phyloP scores from a whole-genome alignment of 2,329 filamentous ascomycete species.

The Xylaria sp. region DNA sequence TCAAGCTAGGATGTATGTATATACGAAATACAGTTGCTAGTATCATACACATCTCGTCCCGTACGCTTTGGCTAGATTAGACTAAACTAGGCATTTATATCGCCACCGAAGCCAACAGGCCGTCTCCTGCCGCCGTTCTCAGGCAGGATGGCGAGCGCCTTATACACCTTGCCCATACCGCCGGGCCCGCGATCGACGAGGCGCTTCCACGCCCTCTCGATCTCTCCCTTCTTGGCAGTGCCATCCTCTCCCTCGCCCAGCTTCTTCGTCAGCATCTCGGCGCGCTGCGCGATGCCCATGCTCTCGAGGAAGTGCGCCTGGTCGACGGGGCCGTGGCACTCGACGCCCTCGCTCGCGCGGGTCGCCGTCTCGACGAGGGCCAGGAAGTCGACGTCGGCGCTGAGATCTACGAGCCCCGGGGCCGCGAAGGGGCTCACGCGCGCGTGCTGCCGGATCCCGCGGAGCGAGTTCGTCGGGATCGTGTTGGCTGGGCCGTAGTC shows the following conservation, averaged over 20 bases:
- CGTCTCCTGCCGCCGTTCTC: conserved; percentile 78
- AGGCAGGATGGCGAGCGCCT: conserved; percentile 89
- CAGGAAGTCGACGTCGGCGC: conserved; percentile 92
- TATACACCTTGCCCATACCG: conserved; percentile 96
- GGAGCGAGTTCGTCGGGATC: conserved; percentile 88
- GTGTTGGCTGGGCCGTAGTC: conserved; percentile 87
- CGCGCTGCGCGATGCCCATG: conserved; percentile 87
- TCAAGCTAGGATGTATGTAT: conserved; percentile 3
- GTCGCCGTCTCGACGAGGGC: conserved; percentile 86
- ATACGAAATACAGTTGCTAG: conserved; percentile 1
- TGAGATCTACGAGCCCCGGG: conserved; percentile 87
- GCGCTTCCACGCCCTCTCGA: conserved; percentile 81
- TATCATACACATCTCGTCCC: neutral
- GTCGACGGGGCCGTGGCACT: conserved; percentile 91
- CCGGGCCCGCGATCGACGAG: conserved; percentile 83
- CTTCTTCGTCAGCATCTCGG: conserved; percentile 70
- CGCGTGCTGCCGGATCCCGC: conserved; percentile 84
- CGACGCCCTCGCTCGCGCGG: conserved; percentile 79
- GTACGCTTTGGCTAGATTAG: neutral
- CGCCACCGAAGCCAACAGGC: conserved; percentile 93
- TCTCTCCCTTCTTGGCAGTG: conserved; percentile 65
- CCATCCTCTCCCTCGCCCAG: conserved; percentile 51
- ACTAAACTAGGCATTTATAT: conserved; percentile 52
- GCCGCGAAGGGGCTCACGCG: conserved; percentile 81
- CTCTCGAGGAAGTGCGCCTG: conserved; percentile 82